Base-by-base conservation (phyloP, 2,329 filamentous ascomycete species). In the Hypoxylon sp. region DNA sequence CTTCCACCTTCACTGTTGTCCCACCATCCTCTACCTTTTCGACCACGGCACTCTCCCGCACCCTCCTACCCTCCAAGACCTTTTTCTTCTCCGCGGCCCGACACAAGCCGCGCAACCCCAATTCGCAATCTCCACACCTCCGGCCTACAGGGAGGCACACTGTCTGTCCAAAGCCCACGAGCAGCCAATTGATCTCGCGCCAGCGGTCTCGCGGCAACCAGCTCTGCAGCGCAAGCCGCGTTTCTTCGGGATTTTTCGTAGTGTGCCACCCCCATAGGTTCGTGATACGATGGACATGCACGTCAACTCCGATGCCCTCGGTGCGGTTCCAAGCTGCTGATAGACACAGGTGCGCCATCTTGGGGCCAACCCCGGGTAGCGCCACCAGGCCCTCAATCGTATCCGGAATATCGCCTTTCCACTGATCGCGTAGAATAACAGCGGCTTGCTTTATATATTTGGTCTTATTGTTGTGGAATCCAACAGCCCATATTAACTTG, bases 381-480 rank as follows among this genome's bases (percentile, higher is more conserved):
- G 89, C 88, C 56, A 90, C 90, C 19, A 98, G 85, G 0, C 91
- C 93, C 69, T 90, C 86, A 56, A 95, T 89, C 0, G 91, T 92
- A 68, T 91, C 85, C 1, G 94, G 94, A 61, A 98, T 96, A 75
- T 98, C 94, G 56, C 89, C 88, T 65, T 83, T 78, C 80, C 88
- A 93, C 58, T 88, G 79, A 75, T 95, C 91, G 50, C 89, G 86
- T 27, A 97, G 84, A 35, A 97, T 90, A 32, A 86, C 81, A 2
- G 93, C 93, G 0, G 92, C 85, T 62, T 89, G 85, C 79, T 96
- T 93, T 77, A 97, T 91, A 77, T 89, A 92, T 81, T 90, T 92
- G 2, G 94, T 96, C 82, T 98, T 98, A 80, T 94, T 94, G 77
- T 97, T 97, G 83, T 97, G 94, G 79, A 98, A 98, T 27, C 94